Base-by-base conservation (phyloP, 2,329 filamentous ascomycete genomes). In the Aureobasidium sp. region DNA sequence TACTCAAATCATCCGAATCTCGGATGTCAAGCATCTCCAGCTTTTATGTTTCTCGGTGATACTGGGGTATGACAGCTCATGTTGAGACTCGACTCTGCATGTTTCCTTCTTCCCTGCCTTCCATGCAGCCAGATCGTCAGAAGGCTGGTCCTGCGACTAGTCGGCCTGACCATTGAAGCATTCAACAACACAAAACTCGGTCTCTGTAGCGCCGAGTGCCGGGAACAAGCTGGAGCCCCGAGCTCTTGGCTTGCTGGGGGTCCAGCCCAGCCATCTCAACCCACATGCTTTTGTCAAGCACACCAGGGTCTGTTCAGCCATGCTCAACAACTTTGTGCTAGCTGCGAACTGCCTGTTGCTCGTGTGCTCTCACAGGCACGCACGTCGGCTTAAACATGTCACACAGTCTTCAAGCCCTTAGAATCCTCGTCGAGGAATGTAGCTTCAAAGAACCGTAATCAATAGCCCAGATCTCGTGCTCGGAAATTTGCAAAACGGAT, bases 241-340 rank as follows among this genome's bases (percentile, higher is more conserved):
- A 45, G 32, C 54, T 58, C 54, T 58, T 58, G 54, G 54, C 54
- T 58, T 58, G 52, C 52, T 55, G 52, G 52, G 54, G 54, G 54
- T 21, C 54, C 54, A 47, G 54, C 42, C 54, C 54, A 58, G 54
- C 54, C 54, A 58, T 37, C 39, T 58, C 42, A 47, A 58, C 54
- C 54, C 42, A 47, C 54, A 58, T 37, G 30, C 41, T 41, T 58
- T 34, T 58, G 15, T 21, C 30, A 58, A 47, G 34, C 34, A 45
- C 42, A 41, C 11, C 7, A n/a, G 37, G 30, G 27, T 34, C 29
- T 58, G 36, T 34, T 29, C 34, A n/a, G 42, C 34, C 41, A 36
- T 37, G 15, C 54, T 58, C 42, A 58, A 58, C 54, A 58, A 58
- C 32, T 47, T 10, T 37, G 16, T 34, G 16, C n/a, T n/a, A 16